A percentile compares a stretch with the other conserved stretches of the same genome.
Evolutionary conservation across 306 rosid genomes (phyloP).

Genomic region (Benincasa hispida): DNA sequence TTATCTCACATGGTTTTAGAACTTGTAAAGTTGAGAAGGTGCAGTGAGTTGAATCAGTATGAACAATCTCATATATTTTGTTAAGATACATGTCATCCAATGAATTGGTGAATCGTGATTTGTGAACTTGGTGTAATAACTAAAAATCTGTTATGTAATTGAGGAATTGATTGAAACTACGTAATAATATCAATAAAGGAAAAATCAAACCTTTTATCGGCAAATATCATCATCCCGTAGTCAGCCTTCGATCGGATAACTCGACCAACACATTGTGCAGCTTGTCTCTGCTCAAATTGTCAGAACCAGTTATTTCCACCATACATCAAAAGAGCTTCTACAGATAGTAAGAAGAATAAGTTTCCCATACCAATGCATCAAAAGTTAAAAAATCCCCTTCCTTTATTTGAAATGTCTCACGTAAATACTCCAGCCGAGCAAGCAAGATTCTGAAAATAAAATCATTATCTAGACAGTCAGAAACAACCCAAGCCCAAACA

Average conservation of each 20-base stretch:
- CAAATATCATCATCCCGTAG: constrained; percentile 98
- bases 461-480: constrained; percentile 3
- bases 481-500: neutral
- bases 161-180: neutral
- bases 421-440: constrained; percentile 68
- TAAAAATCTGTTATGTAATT: neutral
- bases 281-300: constrained; percentile 64
- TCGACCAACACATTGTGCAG: constrained; percentile 97
- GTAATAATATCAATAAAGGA: neutral
- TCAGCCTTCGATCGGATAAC: constrained; percentile 96
- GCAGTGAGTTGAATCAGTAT: neutral
- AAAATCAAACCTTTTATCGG: constrained; percentile 64
- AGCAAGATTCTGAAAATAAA: constrained; percentile 64
- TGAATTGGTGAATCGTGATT: neutral
- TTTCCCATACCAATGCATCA: constrained; percentile 69
- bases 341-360: neutral
- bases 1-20: neutral
- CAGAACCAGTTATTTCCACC: neutral
- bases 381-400: constrained; percentile 93
- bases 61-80: neutral
- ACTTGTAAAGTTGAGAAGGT: neutral
- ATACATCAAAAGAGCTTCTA: neutral
- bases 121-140: neutral
- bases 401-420: constrained; percentile 85
- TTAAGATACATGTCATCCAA: neutral